phyloP scores from a whole-genome alignment of 106 monocot genomes.

The Alisma plantagoaquatica region DNA sequence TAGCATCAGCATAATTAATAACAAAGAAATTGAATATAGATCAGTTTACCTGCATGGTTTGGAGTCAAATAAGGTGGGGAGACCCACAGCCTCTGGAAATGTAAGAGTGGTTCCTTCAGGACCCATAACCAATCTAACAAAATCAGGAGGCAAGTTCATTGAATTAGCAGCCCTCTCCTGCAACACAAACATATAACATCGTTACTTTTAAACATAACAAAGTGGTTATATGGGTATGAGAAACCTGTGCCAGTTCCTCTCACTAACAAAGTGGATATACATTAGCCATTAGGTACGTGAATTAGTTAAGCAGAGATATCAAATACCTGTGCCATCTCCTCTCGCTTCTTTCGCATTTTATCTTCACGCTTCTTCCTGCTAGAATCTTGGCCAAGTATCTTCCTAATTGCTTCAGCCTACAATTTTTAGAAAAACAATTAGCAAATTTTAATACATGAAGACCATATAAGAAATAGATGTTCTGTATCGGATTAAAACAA shows the following conservation, averaged over 20 bases:
- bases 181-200: not conserved
- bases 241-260: too few species aligned
- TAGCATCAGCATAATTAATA: too few species aligned
- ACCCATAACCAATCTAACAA: slow-evolving; percentile 53
- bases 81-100: slow-evolving; percentile 42
- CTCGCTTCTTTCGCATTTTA: slow-evolving; percentile 56
- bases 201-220: too few species aligned
- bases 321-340: slow-evolving; percentile 54
- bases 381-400: slow-evolving; percentile 81
- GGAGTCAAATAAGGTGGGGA: slow-evolving; percentile 50
- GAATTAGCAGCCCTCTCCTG: slow-evolving; percentile 61
- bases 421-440: not conserved
- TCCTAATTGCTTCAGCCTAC: slow-evolving; percentile 95
- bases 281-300: too few species aligned
- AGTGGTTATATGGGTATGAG: too few species aligned
- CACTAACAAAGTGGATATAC: too few species aligned
- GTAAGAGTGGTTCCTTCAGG: slow-evolving; percentile 52
- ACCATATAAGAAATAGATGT: not conserved
- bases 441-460: not conserved
- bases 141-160: slow-evolving; percentile 21
- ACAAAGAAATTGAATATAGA: too few species aligned
- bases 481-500: not conserved
- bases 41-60: slow-evolving; percentile 48
- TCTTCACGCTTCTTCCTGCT: slow-evolving; percentile 78
- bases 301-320: too few species aligned